phyloP scores from a whole-genome alignment of 768 basidiomycete species.

The Psilocybe cyanescens region DNA sequence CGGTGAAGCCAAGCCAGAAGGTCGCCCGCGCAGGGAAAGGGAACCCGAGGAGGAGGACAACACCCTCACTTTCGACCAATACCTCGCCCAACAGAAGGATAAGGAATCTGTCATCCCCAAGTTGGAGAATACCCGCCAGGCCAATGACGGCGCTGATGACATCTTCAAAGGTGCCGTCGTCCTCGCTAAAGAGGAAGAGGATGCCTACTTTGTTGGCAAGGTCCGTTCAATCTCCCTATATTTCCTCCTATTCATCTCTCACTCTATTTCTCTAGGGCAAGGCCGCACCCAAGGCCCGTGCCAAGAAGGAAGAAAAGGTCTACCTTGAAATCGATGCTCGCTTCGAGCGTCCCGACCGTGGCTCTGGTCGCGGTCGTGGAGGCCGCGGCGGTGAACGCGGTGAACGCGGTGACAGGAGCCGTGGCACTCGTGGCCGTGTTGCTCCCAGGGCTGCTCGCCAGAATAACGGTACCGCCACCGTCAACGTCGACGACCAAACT shows the following conservation, averaged over 20 bases:
- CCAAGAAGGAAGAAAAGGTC: constrained; percentile 90
- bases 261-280: constrained; percentile 52
- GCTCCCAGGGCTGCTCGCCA: constrained; percentile 50
- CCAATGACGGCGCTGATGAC: constrained; percentile 77
- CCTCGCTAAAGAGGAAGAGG: constrained; percentile 73
- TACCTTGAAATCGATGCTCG: constrained; percentile 91
- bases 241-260: constrained; percentile 4
- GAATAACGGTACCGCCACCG: constrained; percentile 46
- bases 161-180: constrained; percentile 75
- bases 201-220: constrained; percentile 89
- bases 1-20: constrained; percentile 37
- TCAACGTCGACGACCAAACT: constrained; percentile 81
- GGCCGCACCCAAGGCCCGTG: constrained; percentile 61
- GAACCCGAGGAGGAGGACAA: constrained; percentile 90
- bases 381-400: constrained; percentile 46
- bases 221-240: constrained; percentile 42
- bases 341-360: constrained; percentile 82
- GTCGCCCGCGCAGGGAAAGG: constrained; percentile 50
- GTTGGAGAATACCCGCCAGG: constrained; percentile 76
- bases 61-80: constrained; percentile 93
- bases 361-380: constrained; percentile 45
- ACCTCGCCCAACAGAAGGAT: constrained; percentile 81
- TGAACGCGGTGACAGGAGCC: constrained; percentile 29
- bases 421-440: constrained; percentile 49
- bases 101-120: constrained; percentile 69